Conservation (phyloP, 2,329 filamentous ascomycete genomes). For the Colletotrichum ledebouriae region DNA sequence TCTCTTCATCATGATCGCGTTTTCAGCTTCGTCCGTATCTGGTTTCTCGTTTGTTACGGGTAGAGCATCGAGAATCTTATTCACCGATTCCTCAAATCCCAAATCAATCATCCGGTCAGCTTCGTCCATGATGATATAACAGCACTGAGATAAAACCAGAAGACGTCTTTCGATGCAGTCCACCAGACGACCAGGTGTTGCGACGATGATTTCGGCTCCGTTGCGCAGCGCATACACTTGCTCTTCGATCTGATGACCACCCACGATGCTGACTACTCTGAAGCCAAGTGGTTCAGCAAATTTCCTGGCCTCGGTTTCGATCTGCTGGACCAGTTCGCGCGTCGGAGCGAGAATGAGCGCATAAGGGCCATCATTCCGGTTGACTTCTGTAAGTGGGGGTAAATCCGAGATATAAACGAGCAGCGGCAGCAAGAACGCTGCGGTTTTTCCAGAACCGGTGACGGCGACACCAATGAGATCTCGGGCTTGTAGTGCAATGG, state of each 20-base stretch:
- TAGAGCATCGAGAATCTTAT: conserved; percentile 95
- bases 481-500: conserved; percentile 90
- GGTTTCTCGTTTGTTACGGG: conserved; percentile 96
- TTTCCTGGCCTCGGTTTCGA: conserved; percentile 92
- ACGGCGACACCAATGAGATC: conserved; percentile 99
- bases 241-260: conserved; percentile 94
- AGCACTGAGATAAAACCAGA: conserved; percentile 94
- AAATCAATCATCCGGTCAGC: conserved; percentile 99
- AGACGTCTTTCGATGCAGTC: conserved; percentile 96
- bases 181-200: conserved; percentile 96
- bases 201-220: conserved; percentile 97
- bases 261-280: conserved; percentile 96
- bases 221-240: conserved; percentile 91
- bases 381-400: conserved; percentile 84
- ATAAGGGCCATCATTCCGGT: conserved; percentile 95
- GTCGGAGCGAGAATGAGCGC: conserved; percentile 97
- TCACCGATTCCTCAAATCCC: conserved; percentile 96
- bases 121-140: conserved; percentile 99
- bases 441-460: conserved; percentile 98
- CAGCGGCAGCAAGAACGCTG: conserved; percentile 91
- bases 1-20: conserved; percentile 85
- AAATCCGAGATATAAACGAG: conserved; percentile 95
- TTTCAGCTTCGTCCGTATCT: conserved; percentile 91
- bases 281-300: conserved; percentile 93
- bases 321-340: conserved; percentile 97